Percentiles rank a stretch among this genome's conserved stretches.
These are phyloP conservation scores for Prinsepia uniflora DNA, from an alignment of 306 rosid genomes.

Conservation along the genomic window DNA sequence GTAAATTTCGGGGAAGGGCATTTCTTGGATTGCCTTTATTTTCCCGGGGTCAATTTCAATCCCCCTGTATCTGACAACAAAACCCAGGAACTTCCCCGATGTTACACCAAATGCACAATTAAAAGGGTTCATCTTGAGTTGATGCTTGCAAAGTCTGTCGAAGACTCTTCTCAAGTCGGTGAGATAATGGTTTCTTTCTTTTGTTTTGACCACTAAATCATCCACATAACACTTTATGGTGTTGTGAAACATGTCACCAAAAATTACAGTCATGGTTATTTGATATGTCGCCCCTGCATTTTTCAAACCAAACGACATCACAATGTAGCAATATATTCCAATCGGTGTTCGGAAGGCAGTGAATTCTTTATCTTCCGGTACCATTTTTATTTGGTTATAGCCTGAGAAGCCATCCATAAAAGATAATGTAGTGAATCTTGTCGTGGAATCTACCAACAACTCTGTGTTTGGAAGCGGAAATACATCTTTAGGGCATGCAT, in stretches of 20 bases:
- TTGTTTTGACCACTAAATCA: background rate
- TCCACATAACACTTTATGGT: background rate
- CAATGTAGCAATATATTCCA: background rate
- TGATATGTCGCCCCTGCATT: background rate
- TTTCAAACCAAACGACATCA: background rate
- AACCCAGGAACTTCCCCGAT: background rate
- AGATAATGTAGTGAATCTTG: fast-evolving
- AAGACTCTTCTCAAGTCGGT: background rate
- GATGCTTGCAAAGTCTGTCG: background rate
- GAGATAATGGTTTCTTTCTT: background rate
- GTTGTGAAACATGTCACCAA: background rate
- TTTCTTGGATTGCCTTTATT: background rate
- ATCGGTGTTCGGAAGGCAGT: fast-evolving
- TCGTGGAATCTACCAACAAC: background rate
- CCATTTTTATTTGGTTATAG: background rate
- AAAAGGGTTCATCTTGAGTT: no score
- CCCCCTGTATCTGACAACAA: no score
- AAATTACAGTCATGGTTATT: background rate
- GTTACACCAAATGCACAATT: background rate
- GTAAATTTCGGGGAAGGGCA: fast-evolving
- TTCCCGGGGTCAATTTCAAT: no score
- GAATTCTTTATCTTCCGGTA: background rate
- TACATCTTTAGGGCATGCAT: background rate
- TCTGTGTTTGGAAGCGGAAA: background rate
- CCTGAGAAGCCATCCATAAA: background rate